These are phyloP conservation scores for Apiotrichum porosum DNA, from an alignment of 1,284 basidiomycete species.

Conservation along the genomic window DNA sequence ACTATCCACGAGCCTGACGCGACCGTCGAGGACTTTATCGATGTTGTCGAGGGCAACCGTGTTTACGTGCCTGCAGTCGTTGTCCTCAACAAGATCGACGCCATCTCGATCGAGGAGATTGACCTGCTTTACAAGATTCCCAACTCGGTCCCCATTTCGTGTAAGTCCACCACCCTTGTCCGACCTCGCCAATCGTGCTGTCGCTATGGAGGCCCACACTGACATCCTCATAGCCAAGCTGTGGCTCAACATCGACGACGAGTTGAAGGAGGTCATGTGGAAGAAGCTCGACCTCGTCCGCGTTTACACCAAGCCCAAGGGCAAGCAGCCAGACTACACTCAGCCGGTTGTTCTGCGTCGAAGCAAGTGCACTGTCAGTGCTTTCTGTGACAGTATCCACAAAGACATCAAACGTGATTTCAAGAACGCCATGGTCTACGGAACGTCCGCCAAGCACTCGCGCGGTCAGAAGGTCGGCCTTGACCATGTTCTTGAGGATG, in stretches of 20 bases:
- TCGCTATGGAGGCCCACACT: slow-evolving; percentile 35
- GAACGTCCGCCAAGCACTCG: slow-evolving; percentile 89
- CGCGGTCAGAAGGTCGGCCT: slow-evolving; percentile 94
- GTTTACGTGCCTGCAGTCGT: slow-evolving; percentile 92
- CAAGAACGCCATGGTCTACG: slow-evolving; percentile 73
- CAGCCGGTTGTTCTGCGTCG: slow-evolving; percentile 62
- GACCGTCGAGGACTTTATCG: slow-evolving; percentile 97
- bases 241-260: slow-evolving; percentile 98
- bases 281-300: slow-evolving; percentile 74
- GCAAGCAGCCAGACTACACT: slow-evolving; percentile 81
- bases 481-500: slow-evolving; percentile 82
- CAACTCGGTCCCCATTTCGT: slow-evolving; percentile 78
- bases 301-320: slow-evolving; percentile 86
- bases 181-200: too few relatives aligned
- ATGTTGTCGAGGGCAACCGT: slow-evolving; percentile 88
- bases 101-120: slow-evolving; percentile 96
- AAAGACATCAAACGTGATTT: slow-evolving; percentile 50
- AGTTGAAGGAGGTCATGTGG: slow-evolving; percentile 89
- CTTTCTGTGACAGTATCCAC: slow-evolving; percentile 70
- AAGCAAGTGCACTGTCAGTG: slow-evolving; percentile 57
- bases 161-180: too few relatives aligned
- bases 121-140: slow-evolving; percentile 83
- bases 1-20: slow-evolving; percentile 88
- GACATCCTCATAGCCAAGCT: too few relatives aligned
- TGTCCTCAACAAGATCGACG: slow-evolving; percentile 82